Conservation (phyloP, 1,139 yeast species). For the Taphrina communis region DNA sequence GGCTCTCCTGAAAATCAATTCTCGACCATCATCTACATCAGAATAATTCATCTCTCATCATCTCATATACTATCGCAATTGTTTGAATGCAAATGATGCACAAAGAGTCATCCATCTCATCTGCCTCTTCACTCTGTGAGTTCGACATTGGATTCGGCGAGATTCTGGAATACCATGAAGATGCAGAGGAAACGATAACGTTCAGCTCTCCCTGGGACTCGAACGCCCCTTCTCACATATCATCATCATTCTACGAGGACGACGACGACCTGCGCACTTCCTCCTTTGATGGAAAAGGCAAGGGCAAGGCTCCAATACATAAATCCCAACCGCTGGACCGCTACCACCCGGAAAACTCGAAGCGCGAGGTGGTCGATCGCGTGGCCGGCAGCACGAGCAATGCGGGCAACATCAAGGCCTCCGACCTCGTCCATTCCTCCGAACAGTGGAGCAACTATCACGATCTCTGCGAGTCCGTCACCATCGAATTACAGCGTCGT, state of each 20-base stretch:
- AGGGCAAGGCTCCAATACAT: constrained; percentile 2
- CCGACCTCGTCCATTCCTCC: constrained; percentile 25
- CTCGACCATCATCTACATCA: too few species aligned
- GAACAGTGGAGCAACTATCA: constrained; percentile 36
- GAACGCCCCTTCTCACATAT: neutral
- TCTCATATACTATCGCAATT: too few species aligned
- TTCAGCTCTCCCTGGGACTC: constrained; percentile 11
- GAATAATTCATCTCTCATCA: too few species aligned
- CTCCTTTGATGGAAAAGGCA: constrained; percentile 31
- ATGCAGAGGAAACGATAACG: neutral
- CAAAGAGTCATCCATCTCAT: constrained; percentile 11
- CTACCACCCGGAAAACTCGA: constrained; percentile 37
- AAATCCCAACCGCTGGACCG: constrained; percentile 19
- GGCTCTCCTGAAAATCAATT: neutral
- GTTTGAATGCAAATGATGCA: constrained; percentile 8
- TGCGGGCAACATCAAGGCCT: constrained; percentile 21
- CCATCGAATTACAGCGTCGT: neutral
- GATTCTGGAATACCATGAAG: constrained; percentile 26
- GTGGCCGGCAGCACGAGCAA: constrained; percentile 24
- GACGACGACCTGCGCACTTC: neutral
- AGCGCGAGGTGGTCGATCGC: constrained; percentile 29
- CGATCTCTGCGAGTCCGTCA: constrained; percentile 31
- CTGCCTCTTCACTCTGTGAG: constrained; percentile 22
- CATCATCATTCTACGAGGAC: constrained; percentile 10
- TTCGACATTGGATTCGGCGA: constrained; percentile 32